Base-by-base conservation (phyloP, 106 monocot species). In the Xerophyta viscosa region DNA sequence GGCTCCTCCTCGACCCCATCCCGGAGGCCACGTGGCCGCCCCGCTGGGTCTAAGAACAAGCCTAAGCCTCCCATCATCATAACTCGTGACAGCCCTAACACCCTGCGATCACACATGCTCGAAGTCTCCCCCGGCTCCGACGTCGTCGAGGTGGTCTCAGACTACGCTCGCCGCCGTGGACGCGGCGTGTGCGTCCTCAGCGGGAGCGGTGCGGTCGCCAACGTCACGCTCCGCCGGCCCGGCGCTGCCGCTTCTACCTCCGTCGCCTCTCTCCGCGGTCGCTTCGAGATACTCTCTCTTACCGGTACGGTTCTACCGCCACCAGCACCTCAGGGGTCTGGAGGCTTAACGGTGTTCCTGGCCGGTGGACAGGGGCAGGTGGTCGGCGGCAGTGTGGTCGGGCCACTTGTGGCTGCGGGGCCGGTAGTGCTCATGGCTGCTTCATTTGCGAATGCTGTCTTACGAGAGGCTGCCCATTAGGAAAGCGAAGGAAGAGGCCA, bases 241-340 rank as follows among this genome's bases (percentile, higher is more conserved):
- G 80, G 76, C 22, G 68, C 72, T 8, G 60, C 64, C 6, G 64
- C 68, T 3, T 46, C 80, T 7, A 67, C 61, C 58, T 36, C 64
- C 28, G 80, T 73, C 23, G 80, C 72, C 0, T 75, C 75, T 8
- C 60, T 84, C 21, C 69, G 74, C n/a, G 84, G 84, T 3, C 47
- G 71, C 50, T 79, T 79, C 48, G 84, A 79, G 64, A 84, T 84
- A 3, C 60, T 84, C 6, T 84, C 79, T 0, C 63, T 84, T 27
- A 76, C 79, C 2, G 84, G 79, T 45, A 79, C 79, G 9, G 79
- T 85, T 3, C 65, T 86, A 2, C 85, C 85, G 17, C 85, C 85
- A 29, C 85, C 85, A 10, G 80, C 85, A 17, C 85, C 80, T 6
- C 80, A 79, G 1, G 72, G 66, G 0, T 79, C 85, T 19, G 68